Base-by-base conservation (phyloP, 805 yeast species). In the Vanderwaltozyma tropicalis region DNA sequence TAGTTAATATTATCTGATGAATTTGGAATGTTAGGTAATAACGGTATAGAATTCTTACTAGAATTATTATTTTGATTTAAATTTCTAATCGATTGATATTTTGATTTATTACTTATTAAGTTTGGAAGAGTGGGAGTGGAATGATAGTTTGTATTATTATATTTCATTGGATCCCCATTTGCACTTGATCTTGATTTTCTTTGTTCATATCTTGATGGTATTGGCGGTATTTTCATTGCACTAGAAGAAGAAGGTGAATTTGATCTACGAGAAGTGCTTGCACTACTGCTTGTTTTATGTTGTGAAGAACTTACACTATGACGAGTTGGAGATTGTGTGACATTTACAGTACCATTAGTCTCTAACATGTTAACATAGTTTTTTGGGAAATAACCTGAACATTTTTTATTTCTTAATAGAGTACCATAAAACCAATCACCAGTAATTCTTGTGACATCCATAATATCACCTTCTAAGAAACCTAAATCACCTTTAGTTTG, bases 401-500 rank as follows among this genome's bases (percentile, higher is more conserved):
- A 55, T 48, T 84, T 75, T 43, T 78, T 83, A 61, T 85, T 87
- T 53, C 97, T 69, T 46, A 77, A 64, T 39, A 89, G 69, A 43
- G 71, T 67, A 2, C 98, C 98, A 50, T 76, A 83, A 81, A 89
- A 87, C 94, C 95, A 86, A 50, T 78, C 78, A 15, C 94, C 95
- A 53, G 92, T 94, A 4, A 89, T 84, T 41, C 76, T 69, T 37
- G 78, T 72, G 4, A 92, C 94, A 44, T 86, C 95, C 48, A 92
- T 84, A 35, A 84, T 65, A 54, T 92, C 97, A 35, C 94, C 95
- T 62, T 92, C 97, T 16, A 88, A 71, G 56, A 92, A 92, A 1
- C 97, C 97, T 31, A 92, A 67, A 54, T 92, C 96, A 32, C 83
- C 81, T 39, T 78, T 83, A 50, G 82, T 76, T 52, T 86, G 87